These are phyloP conservation scores for Piper betle DNA, from an alignment of 164 flowering plant species.

Conservation along the genomic window DNA sequence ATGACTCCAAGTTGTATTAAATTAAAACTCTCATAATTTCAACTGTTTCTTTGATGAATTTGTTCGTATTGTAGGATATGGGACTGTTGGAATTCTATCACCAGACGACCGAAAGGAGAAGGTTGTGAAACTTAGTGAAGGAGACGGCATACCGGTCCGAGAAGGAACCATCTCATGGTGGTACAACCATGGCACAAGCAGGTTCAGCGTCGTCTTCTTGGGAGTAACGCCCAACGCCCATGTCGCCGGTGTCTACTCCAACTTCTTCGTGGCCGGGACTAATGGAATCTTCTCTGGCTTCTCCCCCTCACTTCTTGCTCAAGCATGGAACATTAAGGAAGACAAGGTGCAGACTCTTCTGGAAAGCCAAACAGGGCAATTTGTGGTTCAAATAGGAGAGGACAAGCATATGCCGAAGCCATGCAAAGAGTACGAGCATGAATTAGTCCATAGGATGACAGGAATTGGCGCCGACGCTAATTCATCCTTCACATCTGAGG, in stretches of 20 bases:
- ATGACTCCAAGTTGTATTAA: neutral
- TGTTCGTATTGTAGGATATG: conserved; percentile 12
- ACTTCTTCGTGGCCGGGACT: conserved; percentile 42
- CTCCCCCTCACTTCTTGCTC: conserved; percentile 40
- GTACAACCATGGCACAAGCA: conserved; percentile 54
- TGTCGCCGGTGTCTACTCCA: conserved; percentile 46
- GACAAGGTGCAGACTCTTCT: conserved; percentile 29
- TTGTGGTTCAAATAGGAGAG: conserved; percentile 36
- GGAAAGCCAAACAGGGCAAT: conserved; percentile 23
- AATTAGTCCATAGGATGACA: conserved; percentile 22
- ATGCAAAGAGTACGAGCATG: conserved; percentile 21
- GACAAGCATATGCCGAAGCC: conserved; percentile 41
- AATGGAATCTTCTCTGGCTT: conserved; percentile 53
- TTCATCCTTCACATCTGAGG: conserved; percentile 35
- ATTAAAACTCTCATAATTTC: neutral
- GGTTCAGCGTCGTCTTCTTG: conserved; percentile 40
- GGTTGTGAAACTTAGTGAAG: conserved; percentile 44
- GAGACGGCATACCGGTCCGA: conserved; percentile 67
- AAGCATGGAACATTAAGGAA: conserved; percentile 46
- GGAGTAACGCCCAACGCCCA: conserved; percentile 50
- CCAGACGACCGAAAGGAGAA: conserved; percentile 47
- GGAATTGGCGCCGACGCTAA: too few species aligned
- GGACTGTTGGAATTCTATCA: conserved; percentile 47
- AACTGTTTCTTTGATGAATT: neutral
- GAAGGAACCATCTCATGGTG: conserved; percentile 58